Evolutionary conservation across 805 yeast genomes (phyloP), one percentile per base, ranked within the genome.

Genomic region (Pichia gijzeniarum): DNA sequence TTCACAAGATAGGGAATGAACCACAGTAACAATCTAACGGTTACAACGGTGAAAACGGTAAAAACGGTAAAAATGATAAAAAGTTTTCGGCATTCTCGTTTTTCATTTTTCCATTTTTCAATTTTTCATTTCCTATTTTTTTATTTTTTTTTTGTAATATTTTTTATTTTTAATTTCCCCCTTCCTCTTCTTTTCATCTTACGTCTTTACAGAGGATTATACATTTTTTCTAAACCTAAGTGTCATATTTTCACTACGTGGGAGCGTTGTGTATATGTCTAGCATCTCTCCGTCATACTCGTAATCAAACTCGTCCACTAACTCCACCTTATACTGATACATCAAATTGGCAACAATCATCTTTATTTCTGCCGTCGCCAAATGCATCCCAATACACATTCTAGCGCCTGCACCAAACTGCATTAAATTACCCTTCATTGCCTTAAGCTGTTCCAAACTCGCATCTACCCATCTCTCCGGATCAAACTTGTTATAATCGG

Each of bases 361-460:
- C 57, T 81, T 82, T 69, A 82, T 79, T 56, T 82, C 89, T 35
- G 76, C 74, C 17, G 75, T 61, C 0, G 89, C 89, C 35, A 83
- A 58, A 56, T 82, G 71, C 78, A 79, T 73, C 1, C 91, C 90
- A 44, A 82, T 64, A 55, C 91, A 83, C 88, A 82, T 81, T 51
- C 88, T 65, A 18, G 79, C 69, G 3, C 90, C 91, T 35, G 79
- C 74, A 1, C 90, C 89, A 65, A 84, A 83, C 1, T 84, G 79
- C 72, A 82, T 73, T 70, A 81, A 74, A 52, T 69, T 68, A 43
- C 66, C 70, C 46, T 70, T 68, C 77, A 79, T 81, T 8, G 43
- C 44, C 43, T 63, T 69, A 30, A 73, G 54, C 34, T 81, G 56
- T 5, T 46, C 50, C 5, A 55, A 55, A 55, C 58, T 73, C 30